A percentile compares a stretch with the other conserved stretches of the same genome.
Evolutionary conservation across 768 basidiomycete species (phyloP).

Genomic region (Phaeolepiota aurea): DNA sequence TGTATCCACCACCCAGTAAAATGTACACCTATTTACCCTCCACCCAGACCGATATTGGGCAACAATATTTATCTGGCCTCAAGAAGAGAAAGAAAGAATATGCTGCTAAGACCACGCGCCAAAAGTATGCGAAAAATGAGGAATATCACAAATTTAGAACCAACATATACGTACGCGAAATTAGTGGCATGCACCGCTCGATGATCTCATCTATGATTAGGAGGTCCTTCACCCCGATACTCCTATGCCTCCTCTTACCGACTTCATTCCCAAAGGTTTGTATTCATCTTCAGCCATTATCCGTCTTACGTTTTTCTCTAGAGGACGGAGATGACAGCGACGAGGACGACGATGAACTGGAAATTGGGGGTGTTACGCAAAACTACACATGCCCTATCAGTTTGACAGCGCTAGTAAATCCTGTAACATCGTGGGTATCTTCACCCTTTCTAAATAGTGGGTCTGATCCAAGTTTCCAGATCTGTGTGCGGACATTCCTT

Average conservation of each 20-base stretch:
- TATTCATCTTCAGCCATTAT: constrained; percentile 1
- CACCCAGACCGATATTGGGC: constrained; percentile 35
- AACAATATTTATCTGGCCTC: constrained; percentile 42
- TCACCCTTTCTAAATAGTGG: neutral
- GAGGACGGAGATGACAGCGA: constrained; percentile 79
- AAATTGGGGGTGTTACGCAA: constrained; percentile 79
- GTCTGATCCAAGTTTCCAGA: constrained; percentile 23
- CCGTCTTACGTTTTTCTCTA: constrained; percentile 18
- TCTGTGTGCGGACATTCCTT: constrained; percentile 75
- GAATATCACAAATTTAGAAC: constrained; percentile 57
- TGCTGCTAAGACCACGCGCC: constrained; percentile 55
- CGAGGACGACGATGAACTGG: constrained; percentile 83
- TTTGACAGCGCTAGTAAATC: constrained; percentile 55
- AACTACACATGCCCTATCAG: constrained; percentile 83
- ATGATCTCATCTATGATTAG: constrained; percentile 23
- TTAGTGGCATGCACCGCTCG: too few relatives aligned
- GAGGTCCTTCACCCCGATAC: constrained; percentile 57
- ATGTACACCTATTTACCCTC: constrained; percentile 2
- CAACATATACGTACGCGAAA: constrained; percentile 63
- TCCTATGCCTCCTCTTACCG: constrained; percentile 71
- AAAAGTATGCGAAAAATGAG: constrained; percentile 65
- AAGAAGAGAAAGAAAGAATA: constrained; percentile 37
- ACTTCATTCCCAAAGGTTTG: constrained; percentile 63
- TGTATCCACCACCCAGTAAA: constrained; percentile 15
- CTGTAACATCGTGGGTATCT: constrained; percentile 69